These are phyloP conservation scores for Xylaria sp. DNA, from an alignment of 495 filamentous ascomycete species.

Conservation along the genomic window DNA sequence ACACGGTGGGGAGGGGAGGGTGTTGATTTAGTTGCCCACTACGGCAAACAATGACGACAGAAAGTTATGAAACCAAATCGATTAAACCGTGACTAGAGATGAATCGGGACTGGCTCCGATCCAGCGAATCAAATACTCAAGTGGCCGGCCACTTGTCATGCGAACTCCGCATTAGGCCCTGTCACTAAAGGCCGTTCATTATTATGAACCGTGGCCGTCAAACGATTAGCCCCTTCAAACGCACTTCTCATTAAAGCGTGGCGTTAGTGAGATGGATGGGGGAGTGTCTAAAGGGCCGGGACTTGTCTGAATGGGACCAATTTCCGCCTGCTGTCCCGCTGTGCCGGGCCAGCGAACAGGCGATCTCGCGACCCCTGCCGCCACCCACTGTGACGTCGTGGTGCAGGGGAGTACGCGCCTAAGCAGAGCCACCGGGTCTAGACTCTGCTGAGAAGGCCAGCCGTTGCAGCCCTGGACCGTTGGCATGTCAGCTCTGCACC, in stretches of 20 bases:
- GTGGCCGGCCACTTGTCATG: neutral
- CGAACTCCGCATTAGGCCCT: conserved; percentile 9
- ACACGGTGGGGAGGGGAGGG: neutral
- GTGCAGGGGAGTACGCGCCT: conserved; percentile 25
- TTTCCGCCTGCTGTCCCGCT: conserved; percentile 4
- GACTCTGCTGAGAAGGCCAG: conserved; percentile 25
- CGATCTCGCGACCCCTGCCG: neutral
- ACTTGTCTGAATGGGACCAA: neutral
- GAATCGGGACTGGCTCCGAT: neutral
- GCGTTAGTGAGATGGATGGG: conserved; percentile 1
- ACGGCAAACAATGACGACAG: neutral
- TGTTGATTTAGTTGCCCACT: neutral
- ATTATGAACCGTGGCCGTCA: conserved; percentile 10
- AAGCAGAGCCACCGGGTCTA: conserved; percentile 19
- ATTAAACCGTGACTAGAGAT: conserved; percentile 12
- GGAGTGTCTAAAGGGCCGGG: neutral
- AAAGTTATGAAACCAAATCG: conserved; percentile 10
- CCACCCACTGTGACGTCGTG: conserved; percentile 17
- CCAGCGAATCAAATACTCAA: conserved; percentile 8
- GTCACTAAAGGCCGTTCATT: neutral
- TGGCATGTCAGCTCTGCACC: conserved; percentile 10
- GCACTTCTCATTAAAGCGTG: conserved; percentile 20
- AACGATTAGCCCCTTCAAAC: conserved; percentile 22
- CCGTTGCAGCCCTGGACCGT: conserved; percentile 8
- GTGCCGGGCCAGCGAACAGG: conserved; percentile 15